Conservation (phyloP, 1,139 yeast species). For the Saccharomyces hybrid region DNA sequence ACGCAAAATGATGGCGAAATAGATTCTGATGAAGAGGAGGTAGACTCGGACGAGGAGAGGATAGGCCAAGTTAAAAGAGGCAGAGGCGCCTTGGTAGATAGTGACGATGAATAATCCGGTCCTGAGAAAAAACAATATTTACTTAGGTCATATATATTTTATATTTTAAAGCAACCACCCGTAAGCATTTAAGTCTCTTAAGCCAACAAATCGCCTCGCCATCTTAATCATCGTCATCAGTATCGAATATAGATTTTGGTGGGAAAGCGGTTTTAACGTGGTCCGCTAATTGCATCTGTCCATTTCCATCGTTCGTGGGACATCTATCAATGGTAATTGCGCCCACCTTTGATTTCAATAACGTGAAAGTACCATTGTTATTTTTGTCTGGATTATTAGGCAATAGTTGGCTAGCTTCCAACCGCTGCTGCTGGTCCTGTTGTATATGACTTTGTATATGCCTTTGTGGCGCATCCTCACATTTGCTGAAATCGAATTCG, state of each 20-base stretch:
- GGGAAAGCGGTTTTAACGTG: conserved; percentile 26
- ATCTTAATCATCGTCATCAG: conserved; percentile 16
- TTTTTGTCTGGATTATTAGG: not conserved
- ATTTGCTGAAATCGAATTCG: conserved; percentile 32
- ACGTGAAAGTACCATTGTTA: conserved; percentile 2
- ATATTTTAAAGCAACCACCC: not conserved
- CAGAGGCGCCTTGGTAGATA: conserved; percentile 25
- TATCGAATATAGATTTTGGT: conserved; percentile 34
- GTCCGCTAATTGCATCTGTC: conserved; percentile 1
- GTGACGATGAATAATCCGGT: conserved; percentile 24
- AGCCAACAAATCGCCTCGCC: not conserved
- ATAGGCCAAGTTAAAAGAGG: conserved; percentile 26
- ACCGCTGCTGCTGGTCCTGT: conserved; percentile 5
- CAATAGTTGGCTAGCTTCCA: not conserved
- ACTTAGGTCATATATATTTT: not conserved
- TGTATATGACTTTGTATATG: conserved; percentile 6
- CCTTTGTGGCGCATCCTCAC: conserved; percentile 33
- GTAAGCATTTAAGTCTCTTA: not conserved
- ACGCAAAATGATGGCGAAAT: conserved; percentile 28
- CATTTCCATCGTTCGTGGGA: not conserved
- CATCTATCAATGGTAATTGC: conserved; percentile 15
- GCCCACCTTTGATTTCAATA: conserved; percentile 9
- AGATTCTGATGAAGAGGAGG: conserved; percentile 27
- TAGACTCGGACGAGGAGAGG: conserved; percentile 27
- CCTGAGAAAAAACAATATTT: not conserved